Percentiles rank a stretch among this genome's conserved stretches.
Conservation (phyloP, 2,329 filamentous ascomycete genomes). For the Paecilomyces sp. region DNA sequence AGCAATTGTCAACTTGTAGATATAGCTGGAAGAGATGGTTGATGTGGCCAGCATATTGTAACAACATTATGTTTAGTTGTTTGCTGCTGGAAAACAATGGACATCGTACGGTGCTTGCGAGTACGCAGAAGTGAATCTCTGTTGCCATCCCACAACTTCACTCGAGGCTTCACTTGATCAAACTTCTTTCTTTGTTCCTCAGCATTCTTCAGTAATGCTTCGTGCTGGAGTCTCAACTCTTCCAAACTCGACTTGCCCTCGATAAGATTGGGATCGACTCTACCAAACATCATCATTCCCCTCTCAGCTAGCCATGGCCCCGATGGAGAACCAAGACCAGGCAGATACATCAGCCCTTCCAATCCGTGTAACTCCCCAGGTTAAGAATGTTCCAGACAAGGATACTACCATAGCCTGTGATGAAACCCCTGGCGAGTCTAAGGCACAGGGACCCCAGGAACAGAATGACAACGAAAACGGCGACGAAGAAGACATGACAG, state of each 20-base stretch:
- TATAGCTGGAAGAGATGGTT: background rate
- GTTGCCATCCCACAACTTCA: background rate
- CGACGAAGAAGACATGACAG: slow-evolving; percentile 1
- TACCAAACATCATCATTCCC: background rate
- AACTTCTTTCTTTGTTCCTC: background rate
- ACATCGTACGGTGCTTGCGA: background rate
- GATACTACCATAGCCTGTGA: background rate
- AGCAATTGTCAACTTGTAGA: background rate
- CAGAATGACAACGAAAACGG: slow-evolving; percentile 1
- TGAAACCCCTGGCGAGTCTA: background rate
- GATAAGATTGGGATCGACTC: background rate
- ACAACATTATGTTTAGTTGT: background rate
- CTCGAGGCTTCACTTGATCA: background rate
- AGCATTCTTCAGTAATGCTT: background rate
- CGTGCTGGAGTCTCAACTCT: background rate
- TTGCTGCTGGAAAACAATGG: background rate
- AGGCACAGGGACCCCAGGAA: background rate
- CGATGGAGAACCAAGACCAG: background rate
- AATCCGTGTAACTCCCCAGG: background rate
- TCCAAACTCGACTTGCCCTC: background rate
- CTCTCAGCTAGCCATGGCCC: background rate
- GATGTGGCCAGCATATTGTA: background rate
- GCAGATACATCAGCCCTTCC: background rate
- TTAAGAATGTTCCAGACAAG: background rate
- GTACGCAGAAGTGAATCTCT: background rate